A percentile compares a stretch with the other conserved stretches of the same genome.
Conservation (phyloP, 169 alveolate species). For the Eimeria sp. region DNA sequence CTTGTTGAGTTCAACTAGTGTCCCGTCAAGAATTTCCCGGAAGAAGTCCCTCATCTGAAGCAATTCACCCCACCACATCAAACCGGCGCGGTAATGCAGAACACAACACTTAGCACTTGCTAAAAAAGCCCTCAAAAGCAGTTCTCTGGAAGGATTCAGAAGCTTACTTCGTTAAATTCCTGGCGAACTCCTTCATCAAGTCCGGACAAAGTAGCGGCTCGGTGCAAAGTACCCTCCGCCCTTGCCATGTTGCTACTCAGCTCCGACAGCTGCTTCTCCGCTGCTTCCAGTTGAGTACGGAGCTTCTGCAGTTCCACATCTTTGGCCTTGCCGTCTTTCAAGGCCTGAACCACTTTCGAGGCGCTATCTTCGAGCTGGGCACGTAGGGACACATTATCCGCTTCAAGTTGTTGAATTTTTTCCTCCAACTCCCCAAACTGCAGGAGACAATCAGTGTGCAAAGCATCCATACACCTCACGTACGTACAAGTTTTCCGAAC, state of each 20-base stretch:
- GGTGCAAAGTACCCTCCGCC: slow-evolving; percentile 78
- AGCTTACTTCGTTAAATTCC: slow-evolving; percentile 69
- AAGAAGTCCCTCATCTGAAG: slow-evolving; percentile 69
- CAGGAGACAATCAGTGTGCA: background rate
- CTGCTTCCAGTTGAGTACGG: background rate
- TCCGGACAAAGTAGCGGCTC: slow-evolving; percentile 79
- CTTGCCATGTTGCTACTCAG: slow-evolving; percentile 65
- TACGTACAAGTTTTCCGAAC: background rate
- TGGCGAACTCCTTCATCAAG: slow-evolving; percentile 67
- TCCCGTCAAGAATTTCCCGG: slow-evolving; percentile 67
- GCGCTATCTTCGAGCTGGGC: slow-evolving; percentile 73
- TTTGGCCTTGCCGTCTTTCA: slow-evolving; percentile 53
- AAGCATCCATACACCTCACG: background rate
- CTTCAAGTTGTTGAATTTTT: slow-evolving; percentile 30
- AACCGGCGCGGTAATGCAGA: background rate
- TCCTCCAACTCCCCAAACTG: slow-evolving; percentile 72
- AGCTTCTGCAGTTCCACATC: slow-evolving; percentile 66
- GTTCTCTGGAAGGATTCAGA: background rate
- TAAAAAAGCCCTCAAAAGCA: background rate
- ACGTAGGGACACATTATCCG: slow-evolving; percentile 42
- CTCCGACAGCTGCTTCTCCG: slow-evolving; percentile 56
- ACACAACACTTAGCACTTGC: background rate
- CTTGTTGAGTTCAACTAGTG: slow-evolving; percentile 40
- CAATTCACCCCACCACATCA: background rate
- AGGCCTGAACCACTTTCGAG: slow-evolving; percentile 42